Conservation (phyloP, 2,329 filamentous ascomycete species). For the Monascus ruber region DNA sequence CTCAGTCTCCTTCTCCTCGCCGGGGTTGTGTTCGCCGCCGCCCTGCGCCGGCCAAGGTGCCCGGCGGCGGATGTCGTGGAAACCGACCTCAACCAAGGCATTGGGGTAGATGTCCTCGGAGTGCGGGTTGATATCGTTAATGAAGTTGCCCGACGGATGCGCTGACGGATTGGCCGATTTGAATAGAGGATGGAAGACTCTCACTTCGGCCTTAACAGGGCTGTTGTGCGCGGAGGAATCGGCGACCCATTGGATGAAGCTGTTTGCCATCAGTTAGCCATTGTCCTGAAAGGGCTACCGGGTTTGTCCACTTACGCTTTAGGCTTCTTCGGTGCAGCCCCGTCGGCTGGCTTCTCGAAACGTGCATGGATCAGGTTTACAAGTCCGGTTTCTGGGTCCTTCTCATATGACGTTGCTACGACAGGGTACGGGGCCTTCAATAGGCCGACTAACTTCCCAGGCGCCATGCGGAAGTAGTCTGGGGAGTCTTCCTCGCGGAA, state of each 20-base stretch:
- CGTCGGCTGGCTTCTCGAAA: conserved; percentile 56
- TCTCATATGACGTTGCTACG: conserved; percentile 55
- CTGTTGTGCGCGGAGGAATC: conserved; percentile 51
- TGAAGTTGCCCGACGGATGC: conserved; percentile 60
- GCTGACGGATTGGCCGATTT: conserved; percentile 72
- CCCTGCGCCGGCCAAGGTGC: conserved; percentile 75
- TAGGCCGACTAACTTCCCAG: conserved; percentile 62
- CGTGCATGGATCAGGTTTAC: conserved; percentile 56
- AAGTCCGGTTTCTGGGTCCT: conserved; percentile 51
- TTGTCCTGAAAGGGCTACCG: too few relatives aligned
- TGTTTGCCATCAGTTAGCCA: conserved; percentile 5
- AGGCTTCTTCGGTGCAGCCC: conserved; percentile 49
- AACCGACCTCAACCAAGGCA: conserved; percentile 72
- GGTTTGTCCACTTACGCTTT: conserved; percentile 49
- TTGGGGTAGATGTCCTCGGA: conserved; percentile 69
- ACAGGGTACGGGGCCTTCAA: conserved; percentile 61
- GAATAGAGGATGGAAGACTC: conserved; percentile 74
- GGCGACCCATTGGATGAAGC: conserved; percentile 78
- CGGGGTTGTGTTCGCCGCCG: conserved; percentile 48
- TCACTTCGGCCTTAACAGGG: conserved; percentile 56
- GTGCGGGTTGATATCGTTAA: conserved; percentile 73
- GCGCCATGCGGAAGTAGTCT: conserved; percentile 68
- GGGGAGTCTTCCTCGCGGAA: conserved; percentile 62
- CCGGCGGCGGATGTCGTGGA: conserved; percentile 60
- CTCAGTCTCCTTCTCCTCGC: conserved; percentile 9